Conservation (phyloP, 352 stramenopile genomes). For the Pythium scleroteichum region DNA sequence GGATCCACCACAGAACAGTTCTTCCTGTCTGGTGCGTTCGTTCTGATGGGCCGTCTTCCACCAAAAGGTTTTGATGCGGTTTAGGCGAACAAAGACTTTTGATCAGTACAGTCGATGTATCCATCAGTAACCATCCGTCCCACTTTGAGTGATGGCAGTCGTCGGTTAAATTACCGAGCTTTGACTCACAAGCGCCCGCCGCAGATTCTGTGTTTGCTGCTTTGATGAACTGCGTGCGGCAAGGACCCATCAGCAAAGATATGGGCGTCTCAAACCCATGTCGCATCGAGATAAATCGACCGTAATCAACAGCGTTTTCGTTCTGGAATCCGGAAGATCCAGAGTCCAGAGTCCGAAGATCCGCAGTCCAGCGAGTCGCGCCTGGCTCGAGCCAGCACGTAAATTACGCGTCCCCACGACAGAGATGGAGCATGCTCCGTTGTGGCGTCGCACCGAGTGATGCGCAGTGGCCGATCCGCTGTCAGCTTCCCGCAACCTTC, state of each 20-base stretch:
- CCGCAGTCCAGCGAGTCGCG: no score
- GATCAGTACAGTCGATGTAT: background rate
- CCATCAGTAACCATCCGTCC: conserved; percentile 10
- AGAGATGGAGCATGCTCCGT: conserved; percentile 19
- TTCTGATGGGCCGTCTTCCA: background rate
- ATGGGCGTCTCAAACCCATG: no score
- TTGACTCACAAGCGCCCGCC: background rate
- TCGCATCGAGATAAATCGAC: no score
- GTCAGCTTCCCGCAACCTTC: conserved; percentile 6
- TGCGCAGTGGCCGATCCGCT: background rate
- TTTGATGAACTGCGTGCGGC: no score
- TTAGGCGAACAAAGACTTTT: conserved; percentile 10
- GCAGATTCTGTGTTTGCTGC: no score
- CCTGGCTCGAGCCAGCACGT: background rate
- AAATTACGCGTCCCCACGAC: conserved; percentile 17
- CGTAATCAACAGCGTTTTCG: no score
- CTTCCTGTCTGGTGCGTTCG: no score
- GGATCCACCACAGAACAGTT: no score
- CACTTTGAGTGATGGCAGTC: conserved; percentile 22
- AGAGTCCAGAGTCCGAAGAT: no score
- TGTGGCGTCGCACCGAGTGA: background rate
- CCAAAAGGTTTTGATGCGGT: background rate
- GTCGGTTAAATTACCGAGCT: conserved; percentile 16
- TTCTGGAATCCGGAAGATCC: no score
- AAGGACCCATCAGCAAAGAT: no score